A percentile compares a stretch with the other conserved stretches of the same genome.
Conservation (phyloP, 192 early-diverging fungal species). For the Coemansia sp. region DNA sequence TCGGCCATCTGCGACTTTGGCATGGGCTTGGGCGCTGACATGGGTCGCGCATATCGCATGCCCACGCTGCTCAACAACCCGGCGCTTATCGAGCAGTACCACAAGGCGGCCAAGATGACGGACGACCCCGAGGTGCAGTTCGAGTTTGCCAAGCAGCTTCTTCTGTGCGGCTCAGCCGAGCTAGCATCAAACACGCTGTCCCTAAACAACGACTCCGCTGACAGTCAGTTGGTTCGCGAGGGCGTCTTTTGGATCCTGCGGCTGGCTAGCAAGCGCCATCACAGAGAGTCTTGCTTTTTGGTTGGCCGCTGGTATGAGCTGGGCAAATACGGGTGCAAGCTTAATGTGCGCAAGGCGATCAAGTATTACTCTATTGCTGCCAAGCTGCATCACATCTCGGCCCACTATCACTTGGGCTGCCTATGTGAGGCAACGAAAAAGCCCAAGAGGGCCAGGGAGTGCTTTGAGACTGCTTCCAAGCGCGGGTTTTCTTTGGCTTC, state of each 20-base stretch:
- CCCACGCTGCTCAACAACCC: slow-evolving; percentile 54
- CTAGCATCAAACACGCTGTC: slow-evolving; percentile 31
- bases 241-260: slow-evolving; percentile 56
- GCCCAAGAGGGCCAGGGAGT: slow-evolving; percentile 38
- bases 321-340: slow-evolving; percentile 50
- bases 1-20: slow-evolving; percentile 43
- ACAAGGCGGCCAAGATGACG: slow-evolving; percentile 72
- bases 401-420: slow-evolving; percentile 39
- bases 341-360: slow-evolving; percentile 36
- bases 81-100: slow-evolving; percentile 60
- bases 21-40: slow-evolving; percentile 37
- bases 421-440: slow-evolving; percentile 35
- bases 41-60: slow-evolving; percentile 52
- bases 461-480: slow-evolving; percentile 46
- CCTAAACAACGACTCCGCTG: slow-evolving; percentile 18
- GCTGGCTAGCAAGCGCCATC: slow-evolving; percentile 44
- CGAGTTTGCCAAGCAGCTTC: slow-evolving; percentile 68
- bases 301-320: slow-evolving; percentile 56
- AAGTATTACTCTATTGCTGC: slow-evolving; percentile 43
- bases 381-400: slow-evolving; percentile 33
- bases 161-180: slow-evolving; percentile 50
- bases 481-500: slow-evolving; percentile 44
- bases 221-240: slow-evolving; percentile 47
- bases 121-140: slow-evolving; percentile 71
- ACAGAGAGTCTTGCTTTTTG: slow-evolving; percentile 44